Conservation (phyloP, 768 basidiomycete species). For the Pholiota molesta region DNA sequence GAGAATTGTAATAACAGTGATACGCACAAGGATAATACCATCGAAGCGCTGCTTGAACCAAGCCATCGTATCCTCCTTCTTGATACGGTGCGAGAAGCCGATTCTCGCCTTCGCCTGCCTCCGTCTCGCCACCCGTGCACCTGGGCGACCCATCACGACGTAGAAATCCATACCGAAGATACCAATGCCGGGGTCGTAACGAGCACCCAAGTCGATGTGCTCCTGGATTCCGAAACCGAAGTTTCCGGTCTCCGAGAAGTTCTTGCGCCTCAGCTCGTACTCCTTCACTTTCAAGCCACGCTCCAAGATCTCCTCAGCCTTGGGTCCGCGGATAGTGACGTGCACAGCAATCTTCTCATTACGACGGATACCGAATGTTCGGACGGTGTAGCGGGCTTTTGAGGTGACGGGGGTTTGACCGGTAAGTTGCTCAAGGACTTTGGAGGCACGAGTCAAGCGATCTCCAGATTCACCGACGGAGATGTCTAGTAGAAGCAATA, state of each 20-base stretch:
- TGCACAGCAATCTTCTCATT: conserved; percentile 99
- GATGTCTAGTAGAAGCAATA: conserved; percentile 69
- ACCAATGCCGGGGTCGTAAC: conserved; percentile 98
- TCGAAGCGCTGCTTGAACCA: conserved; percentile 99
- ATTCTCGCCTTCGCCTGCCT: conserved; percentile 87
- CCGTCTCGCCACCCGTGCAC: conserved; percentile 87
- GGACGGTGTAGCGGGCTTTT: conserved; percentile 99
- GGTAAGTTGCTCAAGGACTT: conserved; percentile 98
- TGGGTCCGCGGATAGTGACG: conserved; percentile 98
- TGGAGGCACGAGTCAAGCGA: conserved; percentile 97
- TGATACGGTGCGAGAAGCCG: conserved; percentile 88
- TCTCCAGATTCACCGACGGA: conserved; percentile 99
- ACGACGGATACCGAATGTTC: conserved; percentile 98
- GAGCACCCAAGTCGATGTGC: conserved; percentile 98
- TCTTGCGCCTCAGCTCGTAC: conserved; percentile 95
- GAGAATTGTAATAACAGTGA: conserved; percentile 3
- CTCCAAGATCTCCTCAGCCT: conserved; percentile 99
- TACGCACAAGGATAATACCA: conserved; percentile 89
- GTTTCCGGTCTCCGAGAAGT: conserved; percentile 99
- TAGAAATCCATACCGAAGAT: conserved; percentile 99
- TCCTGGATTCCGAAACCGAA: conserved; percentile 99
- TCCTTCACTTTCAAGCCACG: conserved; percentile 99
- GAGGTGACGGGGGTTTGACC: conserved; percentile 99
- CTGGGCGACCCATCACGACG: conserved; percentile 96
- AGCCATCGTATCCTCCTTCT: conserved; percentile 94